A percentile compares a stretch with the other conserved stretches of the same genome.
Conservation (phyloP, 441 rosid genomes). For the Populus trichocarpa region DNA sequence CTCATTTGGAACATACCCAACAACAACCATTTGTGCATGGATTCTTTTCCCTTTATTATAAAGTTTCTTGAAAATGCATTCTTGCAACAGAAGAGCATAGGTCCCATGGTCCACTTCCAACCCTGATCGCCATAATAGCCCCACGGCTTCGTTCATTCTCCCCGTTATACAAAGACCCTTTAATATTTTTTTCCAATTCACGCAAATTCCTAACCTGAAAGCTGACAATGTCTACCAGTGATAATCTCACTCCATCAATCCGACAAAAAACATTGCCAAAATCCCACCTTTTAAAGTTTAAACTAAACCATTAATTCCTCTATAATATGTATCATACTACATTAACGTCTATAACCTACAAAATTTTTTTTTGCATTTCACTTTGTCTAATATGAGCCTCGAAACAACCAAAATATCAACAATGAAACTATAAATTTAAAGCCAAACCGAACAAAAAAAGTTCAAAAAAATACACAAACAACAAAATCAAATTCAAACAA, state of each 20-base stretch:
- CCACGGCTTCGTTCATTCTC: constrained; percentile 64
- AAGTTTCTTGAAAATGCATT: constrained; percentile 48
- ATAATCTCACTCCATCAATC: constrained; percentile 23
- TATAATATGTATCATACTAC: neutral
- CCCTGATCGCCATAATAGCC: constrained; percentile 43
- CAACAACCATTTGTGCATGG: constrained; percentile 64
- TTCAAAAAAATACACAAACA: neutral
- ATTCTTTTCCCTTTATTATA: constrained; percentile 45
- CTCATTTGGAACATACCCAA: constrained; percentile 42
- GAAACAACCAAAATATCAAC: neutral
- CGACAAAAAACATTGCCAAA: constrained; percentile 8
- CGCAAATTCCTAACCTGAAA: constrained; percentile 56
- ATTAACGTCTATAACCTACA: neutral
- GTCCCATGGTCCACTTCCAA: constrained; percentile 37
- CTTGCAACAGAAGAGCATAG: constrained; percentile 60
- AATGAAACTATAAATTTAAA: neutral
- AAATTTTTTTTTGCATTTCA: neutral
- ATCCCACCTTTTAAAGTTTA: constrained; percentile 11
- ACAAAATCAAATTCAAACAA: neutral
- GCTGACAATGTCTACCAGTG: constrained; percentile 52
- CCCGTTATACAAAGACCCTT: constrained; percentile 58
- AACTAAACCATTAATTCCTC: neutral
- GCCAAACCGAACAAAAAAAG: neutral
- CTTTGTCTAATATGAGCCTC: neutral
- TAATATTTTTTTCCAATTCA: constrained; percentile 44